A percentile compares a stretch with the other conserved stretches of the same genome.
Evolutionary conservation across 805 yeast species (phyloP).

Genomic region (Komagataella ulmi): DNA sequence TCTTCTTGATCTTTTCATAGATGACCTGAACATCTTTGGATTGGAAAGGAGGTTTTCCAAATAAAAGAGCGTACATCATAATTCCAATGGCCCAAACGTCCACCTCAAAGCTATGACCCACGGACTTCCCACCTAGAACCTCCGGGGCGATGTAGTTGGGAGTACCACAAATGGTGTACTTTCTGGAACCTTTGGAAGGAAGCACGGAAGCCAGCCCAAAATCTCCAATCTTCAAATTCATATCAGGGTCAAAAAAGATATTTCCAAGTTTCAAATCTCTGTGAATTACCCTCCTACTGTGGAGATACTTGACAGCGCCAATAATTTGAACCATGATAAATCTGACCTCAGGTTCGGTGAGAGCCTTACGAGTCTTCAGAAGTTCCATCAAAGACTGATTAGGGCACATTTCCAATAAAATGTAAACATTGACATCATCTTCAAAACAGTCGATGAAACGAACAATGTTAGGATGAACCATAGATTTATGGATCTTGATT

Average conservation of each 20-base stretch:
- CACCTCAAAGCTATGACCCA: slow-evolving; percentile 89
- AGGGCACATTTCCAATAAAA: slow-evolving; percentile 87
- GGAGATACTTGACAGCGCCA: slow-evolving; percentile 91
- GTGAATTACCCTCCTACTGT: slow-evolving; percentile 83
- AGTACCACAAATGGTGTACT: slow-evolving; percentile 94
- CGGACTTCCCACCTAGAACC: slow-evolving; percentile 74
- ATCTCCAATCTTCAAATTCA: slow-evolving; percentile 94
- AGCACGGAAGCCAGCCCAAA: slow-evolving; percentile 97
- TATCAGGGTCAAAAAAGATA: slow-evolving; percentile 83
- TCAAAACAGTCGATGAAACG: slow-evolving; percentile 94
- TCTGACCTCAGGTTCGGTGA: slow-evolving; percentile 87
- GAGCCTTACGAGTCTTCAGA: slow-evolving; percentile 67
- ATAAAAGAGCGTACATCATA: slow-evolving; percentile 83
- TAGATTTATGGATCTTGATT: slow-evolving; percentile 85
- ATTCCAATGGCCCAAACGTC: slow-evolving; percentile 98
- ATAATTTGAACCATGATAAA: slow-evolving; percentile 82
- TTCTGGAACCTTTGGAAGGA: slow-evolving; percentile 55
- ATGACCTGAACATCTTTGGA: slow-evolving; percentile 87
- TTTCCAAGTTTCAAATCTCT: slow-evolving; percentile 94
- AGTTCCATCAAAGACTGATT: slow-evolving; percentile 91
- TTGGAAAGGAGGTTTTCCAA: slow-evolving; percentile 97
- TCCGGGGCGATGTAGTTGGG: slow-evolving; percentile 99
- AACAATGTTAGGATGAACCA: slow-evolving; percentile 83
- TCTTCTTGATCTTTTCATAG: slow-evolving; percentile 79
- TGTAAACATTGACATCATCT: slow-evolving; percentile 89